Conservation (phyloP, 805 yeast species). For the Candida chilensis region DNA sequence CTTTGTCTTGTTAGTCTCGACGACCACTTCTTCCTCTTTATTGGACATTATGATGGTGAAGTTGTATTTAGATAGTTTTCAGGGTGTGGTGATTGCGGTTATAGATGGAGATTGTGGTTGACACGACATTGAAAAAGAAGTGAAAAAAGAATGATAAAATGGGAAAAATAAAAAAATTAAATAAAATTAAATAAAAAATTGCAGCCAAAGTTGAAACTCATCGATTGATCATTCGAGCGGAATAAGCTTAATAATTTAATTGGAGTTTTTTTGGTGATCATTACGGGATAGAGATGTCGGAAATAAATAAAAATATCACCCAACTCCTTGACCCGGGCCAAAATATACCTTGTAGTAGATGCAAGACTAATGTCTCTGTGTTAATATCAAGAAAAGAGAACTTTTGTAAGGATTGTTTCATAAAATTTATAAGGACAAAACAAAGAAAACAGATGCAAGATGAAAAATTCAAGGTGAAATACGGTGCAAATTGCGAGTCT, state of each 20-base stretch:
- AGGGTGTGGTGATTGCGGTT: neutral
- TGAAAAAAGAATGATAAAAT: no score
- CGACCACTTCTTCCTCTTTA: constrained; percentile 7
- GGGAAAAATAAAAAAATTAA: no score
- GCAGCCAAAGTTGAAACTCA: no score
- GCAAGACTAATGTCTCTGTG: constrained; percentile 31
- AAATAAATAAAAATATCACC: constrained; percentile 4
- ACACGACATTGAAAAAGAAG: no score
- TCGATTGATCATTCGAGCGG: no score
- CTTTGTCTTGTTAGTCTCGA: constrained; percentile 20
- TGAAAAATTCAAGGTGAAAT: constrained; percentile 68
- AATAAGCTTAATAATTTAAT: no score
- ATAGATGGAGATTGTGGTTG: neutral
- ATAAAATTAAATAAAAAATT: no score
- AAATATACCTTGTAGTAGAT: constrained; percentile 32
- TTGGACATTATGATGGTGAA: neutral
- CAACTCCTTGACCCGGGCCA: no score
- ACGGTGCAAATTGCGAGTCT: constrained; percentile 26
- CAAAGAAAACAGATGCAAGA: constrained; percentile 71
- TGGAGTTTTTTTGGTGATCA: constrained; percentile 1
- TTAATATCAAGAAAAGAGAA: constrained; percentile 51
- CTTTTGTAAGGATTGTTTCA: constrained; percentile 62
- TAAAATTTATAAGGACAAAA: constrained; percentile 66
- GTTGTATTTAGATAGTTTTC: neutral
- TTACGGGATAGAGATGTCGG: constrained; percentile 7